Base-by-base conservation (phyloP, 23 red algal species). In the Cyanidiococcus yangmingshanensis region DNA sequence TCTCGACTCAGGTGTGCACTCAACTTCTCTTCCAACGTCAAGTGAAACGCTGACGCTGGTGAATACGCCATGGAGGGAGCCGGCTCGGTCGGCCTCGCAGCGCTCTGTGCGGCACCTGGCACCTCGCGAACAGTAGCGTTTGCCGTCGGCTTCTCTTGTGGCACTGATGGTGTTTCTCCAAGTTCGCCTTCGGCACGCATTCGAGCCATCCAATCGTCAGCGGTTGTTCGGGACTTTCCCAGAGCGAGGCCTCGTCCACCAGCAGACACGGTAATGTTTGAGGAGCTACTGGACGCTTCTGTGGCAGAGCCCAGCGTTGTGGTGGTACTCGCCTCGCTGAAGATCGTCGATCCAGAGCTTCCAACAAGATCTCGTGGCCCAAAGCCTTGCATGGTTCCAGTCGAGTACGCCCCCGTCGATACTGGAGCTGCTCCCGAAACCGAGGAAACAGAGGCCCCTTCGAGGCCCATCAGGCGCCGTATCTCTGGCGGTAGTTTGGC, bases 161-260 rank as follows among this genome's bases (percentile, higher is more conserved):
- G n/a, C n/a, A n/a, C n/a, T n/a, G n/a, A n/a, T 29, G 78, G 90
- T 33, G 84, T 84, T n/a, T 94, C 90, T 2, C 87, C 90, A 1
- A 94, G 82, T 58, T 95, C 90, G 17, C 90, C 85, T 38, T 95
- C 90, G 2, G 86, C 86, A 26, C 85, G 90, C 90, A 95, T 82
- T 2, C 77, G 80, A 17, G 85, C 90, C 26, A 95, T 77, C 37
- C 88, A 68, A 29, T 71, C 63, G 12, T 71, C 63, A 7, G 63
- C 27, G n/a, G 12, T 2, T 7, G 63, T 29, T 7, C 58, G 41
- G 17, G 57, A 50, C 83, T 95, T 95, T 1, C 90, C 87, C 24
- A 95, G 79, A 29, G 85, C 75, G 85, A 95, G 88, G 39, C 90
- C 90, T 76, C 86, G 88, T 37, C 87, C 84, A 2, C 80, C 87